Conservation (phyloP, 106 monocot species). For the Dioscorea alata region DNA sequence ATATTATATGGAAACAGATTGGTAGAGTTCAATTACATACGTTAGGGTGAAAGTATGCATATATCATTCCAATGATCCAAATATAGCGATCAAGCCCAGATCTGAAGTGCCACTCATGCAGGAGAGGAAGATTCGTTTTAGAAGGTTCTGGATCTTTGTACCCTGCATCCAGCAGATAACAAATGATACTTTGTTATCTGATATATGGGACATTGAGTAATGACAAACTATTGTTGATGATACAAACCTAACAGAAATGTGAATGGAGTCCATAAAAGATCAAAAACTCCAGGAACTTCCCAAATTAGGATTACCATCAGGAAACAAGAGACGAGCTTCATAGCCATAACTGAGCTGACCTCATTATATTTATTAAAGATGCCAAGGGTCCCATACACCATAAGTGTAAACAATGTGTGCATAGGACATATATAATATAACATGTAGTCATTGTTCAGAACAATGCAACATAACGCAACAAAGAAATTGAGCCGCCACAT, state of each 20-base stretch:
- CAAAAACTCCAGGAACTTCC: constrained; percentile 46
- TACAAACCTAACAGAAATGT: constrained; percentile 31
- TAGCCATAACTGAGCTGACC: constrained; percentile 21
- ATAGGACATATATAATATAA: constrained; percentile 45
- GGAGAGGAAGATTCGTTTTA: constrained; percentile 25
- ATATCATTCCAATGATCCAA: constrained; percentile 57
- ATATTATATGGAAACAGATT: too few species aligned
- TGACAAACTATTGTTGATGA: background rate
- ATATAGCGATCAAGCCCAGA: constrained; percentile 56
- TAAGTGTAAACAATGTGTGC: constrained; percentile 41
- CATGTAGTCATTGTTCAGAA: constrained; percentile 38
- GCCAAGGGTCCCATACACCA: constrained; percentile 33
- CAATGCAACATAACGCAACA: constrained; percentile 37
- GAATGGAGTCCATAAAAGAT: constrained; percentile 37
- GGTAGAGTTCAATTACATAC: constrained; percentile 17
- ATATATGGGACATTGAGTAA: background rate
- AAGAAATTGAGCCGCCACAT: constrained; percentile 46
- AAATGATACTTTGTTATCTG: background rate
- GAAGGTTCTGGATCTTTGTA: constrained; percentile 33
- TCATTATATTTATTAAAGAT: constrained; percentile 38
- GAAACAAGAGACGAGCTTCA: constrained; percentile 30
- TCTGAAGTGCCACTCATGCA: constrained; percentile 57
- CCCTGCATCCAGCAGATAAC: constrained; percentile 13
- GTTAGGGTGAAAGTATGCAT: constrained; percentile 50
- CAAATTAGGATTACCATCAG: constrained; percentile 32